Evolutionary conservation across 306 rosid species (phyloP).

Genomic region (Cicer bijugum): DNA sequence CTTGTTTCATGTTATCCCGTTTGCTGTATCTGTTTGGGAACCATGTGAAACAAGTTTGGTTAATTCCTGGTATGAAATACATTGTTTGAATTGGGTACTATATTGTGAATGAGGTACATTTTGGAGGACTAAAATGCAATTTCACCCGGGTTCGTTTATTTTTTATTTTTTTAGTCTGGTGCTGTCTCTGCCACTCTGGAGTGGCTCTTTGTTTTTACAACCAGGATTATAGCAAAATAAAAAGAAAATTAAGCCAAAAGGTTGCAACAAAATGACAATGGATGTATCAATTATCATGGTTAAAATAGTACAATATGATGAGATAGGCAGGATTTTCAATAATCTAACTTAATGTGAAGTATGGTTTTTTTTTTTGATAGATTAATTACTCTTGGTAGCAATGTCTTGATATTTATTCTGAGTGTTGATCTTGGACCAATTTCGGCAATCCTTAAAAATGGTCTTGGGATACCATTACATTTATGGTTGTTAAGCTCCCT

Average conservation of each 20-base stretch:
- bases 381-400: constrained; percentile 8
- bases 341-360: neutral
- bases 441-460: neutral
- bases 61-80: neutral
- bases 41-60: constrained; percentile 2
- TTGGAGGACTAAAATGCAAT: neutral
- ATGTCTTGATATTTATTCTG: constrained; percentile 3
- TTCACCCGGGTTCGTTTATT: neutral
- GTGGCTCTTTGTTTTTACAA: neutral
- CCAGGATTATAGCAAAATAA: neutral
- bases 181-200: constrained; percentile 8
- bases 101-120: constrained; percentile 22
- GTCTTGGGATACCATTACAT: constrained; percentile 11
- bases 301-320: neutral
- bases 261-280: neutral
- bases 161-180: neutral
- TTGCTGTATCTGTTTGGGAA: constrained; percentile 10
- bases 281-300: constrained; percentile 2
- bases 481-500: neutral
- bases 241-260: neutral
- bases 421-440: constrained; percentile 7
- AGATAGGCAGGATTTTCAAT: neutral
- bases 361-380: neutral
- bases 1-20: neutral
- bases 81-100: constrained; percentile 5